These are phyloP conservation scores for Cutaneotrichosporon cavernicola DNA, from an alignment of 1,284 basidiomycete species.

Conservation along the genomic window DNA sequence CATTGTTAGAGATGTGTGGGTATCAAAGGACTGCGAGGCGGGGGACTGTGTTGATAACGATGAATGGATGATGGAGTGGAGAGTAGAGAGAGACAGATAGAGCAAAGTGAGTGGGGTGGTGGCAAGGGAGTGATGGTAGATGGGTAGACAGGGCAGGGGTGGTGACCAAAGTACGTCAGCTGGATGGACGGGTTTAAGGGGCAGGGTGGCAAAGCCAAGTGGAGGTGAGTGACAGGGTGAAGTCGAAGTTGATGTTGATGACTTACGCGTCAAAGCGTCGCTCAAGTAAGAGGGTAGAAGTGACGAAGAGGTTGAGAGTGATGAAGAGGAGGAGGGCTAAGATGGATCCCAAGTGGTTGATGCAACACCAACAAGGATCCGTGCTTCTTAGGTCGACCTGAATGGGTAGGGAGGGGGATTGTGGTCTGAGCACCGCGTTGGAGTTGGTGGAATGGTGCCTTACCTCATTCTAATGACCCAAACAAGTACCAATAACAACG, in stretches of 20 bases:
- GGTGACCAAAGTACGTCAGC: neutral
- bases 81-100: neutral
- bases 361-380: neutral
- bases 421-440: no score
- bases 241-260: neutral
- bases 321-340: neutral
- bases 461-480: neutral
- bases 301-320: neutral
- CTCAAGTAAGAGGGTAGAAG: neutral
- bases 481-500: neutral
- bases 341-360: neutral
- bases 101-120: neutral
- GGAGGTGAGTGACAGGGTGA: neutral
- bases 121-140: neutral
- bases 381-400: neutral
- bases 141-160: neutral
- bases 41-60: neutral
- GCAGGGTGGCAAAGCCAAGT: neutral
- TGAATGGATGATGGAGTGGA: neutral
- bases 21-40: conserved; percentile 7
- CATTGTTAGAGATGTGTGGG: conserved; percentile 30
- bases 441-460: neutral
- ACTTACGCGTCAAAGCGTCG: neutral
- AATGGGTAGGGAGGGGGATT: neutral
- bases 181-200: neutral